Evolutionary conservation across 1,284 basidiomycete species (phyloP).

Genomic region (Ganoderma resinaceum): DNA sequence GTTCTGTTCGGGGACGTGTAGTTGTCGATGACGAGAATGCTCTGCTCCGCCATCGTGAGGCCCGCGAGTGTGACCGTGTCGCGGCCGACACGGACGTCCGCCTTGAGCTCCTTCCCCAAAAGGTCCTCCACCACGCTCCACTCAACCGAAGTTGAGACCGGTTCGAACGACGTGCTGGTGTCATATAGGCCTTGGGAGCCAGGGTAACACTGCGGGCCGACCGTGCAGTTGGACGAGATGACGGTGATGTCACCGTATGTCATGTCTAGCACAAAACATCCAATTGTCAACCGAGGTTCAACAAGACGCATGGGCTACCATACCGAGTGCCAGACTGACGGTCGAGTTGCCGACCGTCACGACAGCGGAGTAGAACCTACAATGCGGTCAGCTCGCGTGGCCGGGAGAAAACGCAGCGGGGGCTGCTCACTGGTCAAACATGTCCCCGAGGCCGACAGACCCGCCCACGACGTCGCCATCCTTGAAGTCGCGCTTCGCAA

Average conservation of each 20-base stretch:
- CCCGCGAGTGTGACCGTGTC: not conserved
- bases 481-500: not conserved
- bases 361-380: no score
- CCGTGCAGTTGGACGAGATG: no score
- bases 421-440: not conserved
- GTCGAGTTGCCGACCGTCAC: constrained; percentile 45
- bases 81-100: not conserved
- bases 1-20: not conserved
- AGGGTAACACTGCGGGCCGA: no score
- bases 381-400: no score
- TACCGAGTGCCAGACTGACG: no score
- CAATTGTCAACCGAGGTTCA: no score
- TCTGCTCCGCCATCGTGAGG: not conserved
- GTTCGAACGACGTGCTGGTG: not conserved
- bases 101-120: not conserved
- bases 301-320: no score
- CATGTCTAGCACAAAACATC: no score
- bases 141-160: not conserved
- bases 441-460: not conserved
- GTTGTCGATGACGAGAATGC: not conserved
- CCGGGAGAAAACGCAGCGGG: not conserved
- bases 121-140: no score
- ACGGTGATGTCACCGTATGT: no score
- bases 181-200: no score
- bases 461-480: not conserved